Base-by-base conservation (phyloP, 2,329 filamentous ascomycete species). In the Trichoderma arundinaceum region DNA sequence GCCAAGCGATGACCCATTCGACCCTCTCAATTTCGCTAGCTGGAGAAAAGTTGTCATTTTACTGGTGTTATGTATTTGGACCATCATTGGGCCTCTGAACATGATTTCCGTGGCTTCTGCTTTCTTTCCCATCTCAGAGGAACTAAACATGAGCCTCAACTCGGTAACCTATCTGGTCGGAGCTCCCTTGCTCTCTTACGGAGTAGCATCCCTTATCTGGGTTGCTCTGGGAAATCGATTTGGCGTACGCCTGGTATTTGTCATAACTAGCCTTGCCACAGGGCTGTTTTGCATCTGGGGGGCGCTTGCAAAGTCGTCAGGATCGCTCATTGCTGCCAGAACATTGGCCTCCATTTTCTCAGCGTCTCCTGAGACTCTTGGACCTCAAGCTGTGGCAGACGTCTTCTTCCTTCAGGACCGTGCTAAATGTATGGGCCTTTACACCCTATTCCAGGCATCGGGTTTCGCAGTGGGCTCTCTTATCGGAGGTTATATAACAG, bases 121-220 rank as follows among this genome's bases (percentile, higher is more conserved):
- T 15, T 59, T 59, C 41, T 59, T 59, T n/a, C 41, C 41, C n/a
- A 59, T 59, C 22, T 59, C 41, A 1, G 56, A 59, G 35, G 56
- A 59, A 3, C 43, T 59, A 19, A 15, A 59, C 43, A 59, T 59
- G 41, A 59, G 56, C 33, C 56, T 59, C 28, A 59, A 35, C n/a
- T 59, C 56, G 7, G 56, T 59, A 15, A 59, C 56, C 12, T 59
- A 59, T 28, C 56, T 59, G 0, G 56, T 59, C 10, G 56, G 56
- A 48, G 56, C 56, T 19, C 56, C 56, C 33, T 48, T 59, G n/a
- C 43, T 59, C 5, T 33, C 56, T 17, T 59, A 59, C 28, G 56
- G 56, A 46, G 56, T 59, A 17, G 56, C 56, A 17, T 59, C 56
- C n/a, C 43, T 59, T n/a, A 59, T 59, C 41, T 59, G 56, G 56